These are phyloP conservation scores for Lathyrus oleraceus DNA, from an alignment of 306 rosid genomes.

Conservation along the genomic window DNA sequence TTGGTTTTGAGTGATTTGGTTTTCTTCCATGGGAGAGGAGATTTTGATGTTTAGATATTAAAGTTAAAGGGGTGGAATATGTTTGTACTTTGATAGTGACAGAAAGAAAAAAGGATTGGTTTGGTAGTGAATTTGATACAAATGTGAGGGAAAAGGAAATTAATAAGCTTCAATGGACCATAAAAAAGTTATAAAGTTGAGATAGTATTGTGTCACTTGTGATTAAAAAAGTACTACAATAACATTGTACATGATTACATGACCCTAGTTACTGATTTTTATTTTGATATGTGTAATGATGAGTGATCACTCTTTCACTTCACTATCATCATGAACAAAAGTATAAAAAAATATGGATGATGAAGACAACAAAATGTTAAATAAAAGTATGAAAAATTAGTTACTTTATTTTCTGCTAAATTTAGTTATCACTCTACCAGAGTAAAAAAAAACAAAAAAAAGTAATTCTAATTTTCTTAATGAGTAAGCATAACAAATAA, in stretches of 20 bases:
- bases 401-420: not conserved
- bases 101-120: not conserved
- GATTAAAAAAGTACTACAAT: not conserved
- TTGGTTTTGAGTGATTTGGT: not conserved
- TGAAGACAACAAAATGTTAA: not conserved
- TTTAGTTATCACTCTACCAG: not conserved
- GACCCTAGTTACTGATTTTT: not conserved
- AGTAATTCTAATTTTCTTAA: conserved; percentile 26
- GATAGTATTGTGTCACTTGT: not conserved
- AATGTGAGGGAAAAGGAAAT: not conserved
- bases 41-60: not conserved
- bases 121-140: not conserved
- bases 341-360: not conserved
- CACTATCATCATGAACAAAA: not conserved
- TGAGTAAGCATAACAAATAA: not conserved
- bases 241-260: too few relatives aligned
- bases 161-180: not conserved
- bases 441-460: not conserved
- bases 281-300: not conserved
- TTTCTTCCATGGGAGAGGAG: conserved; percentile 22
- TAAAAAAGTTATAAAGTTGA: not conserved
- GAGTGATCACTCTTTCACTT: not conserved
- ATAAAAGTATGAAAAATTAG: not conserved
- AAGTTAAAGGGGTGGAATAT: conserved; percentile 8
- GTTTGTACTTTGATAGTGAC: conserved; percentile 23